phyloP scores from a whole-genome alignment of 805 yeast species.

The Kazachstania taianensis region DNA sequence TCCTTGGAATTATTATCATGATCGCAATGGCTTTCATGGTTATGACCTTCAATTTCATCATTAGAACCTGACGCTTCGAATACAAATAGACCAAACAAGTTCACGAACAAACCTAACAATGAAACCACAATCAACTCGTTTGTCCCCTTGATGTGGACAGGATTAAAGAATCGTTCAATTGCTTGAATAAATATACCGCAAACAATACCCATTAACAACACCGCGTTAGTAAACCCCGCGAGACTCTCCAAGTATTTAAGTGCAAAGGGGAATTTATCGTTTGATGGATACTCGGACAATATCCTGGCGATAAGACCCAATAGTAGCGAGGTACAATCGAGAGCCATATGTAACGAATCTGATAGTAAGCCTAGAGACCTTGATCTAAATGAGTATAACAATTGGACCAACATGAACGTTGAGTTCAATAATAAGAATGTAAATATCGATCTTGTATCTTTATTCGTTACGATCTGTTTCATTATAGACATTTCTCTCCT shows the following conservation, averaged over 20 bases:
- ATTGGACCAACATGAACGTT: constrained; percentile 88
- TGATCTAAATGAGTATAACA: constrained; percentile 83
- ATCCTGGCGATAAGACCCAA: constrained; percentile 83
- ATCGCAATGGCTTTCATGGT: constrained; percentile 27
- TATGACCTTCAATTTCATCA: constrained; percentile 62
- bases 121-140: constrained; percentile 81
- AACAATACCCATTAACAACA: constrained; percentile 77
- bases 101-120: constrained; percentile 73
- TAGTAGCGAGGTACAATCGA: constrained; percentile 85
- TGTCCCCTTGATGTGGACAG: constrained; percentile 68
- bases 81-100: constrained; percentile 86
- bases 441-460: constrained; percentile 81
- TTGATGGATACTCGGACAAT: constrained; percentile 47
- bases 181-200: constrained; percentile 85
- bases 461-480: constrained; percentile 34
- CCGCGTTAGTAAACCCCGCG: constrained; percentile 93
- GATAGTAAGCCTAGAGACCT: constrained; percentile 85
- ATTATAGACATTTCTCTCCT: constrained; percentile 10
- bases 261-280: constrained; percentile 77
- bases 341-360: constrained; percentile 92
- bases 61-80: too few relatives aligned
- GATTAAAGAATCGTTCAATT: constrained; percentile 65
- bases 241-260: constrained; percentile 71
- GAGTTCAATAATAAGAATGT: constrained; percentile 77
- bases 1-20: constrained; percentile 4